These are phyloP conservation scores for Aspergillus cavernicola DNA, from an alignment of 495 filamentous ascomycete genomes.

Conservation along the genomic window DNA sequence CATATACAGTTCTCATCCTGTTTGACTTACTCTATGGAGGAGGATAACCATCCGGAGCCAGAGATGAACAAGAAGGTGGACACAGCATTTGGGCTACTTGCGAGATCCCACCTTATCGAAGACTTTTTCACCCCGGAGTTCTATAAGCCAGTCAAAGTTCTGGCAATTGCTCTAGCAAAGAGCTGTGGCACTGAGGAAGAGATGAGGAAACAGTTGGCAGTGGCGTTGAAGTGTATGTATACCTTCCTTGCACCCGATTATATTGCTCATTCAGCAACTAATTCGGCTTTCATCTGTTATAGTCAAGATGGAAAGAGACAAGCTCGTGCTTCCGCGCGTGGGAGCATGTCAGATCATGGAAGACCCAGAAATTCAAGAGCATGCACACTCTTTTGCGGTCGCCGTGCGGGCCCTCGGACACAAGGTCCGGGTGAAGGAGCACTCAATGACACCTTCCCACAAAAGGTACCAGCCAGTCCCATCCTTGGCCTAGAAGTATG, in stretches of 20 bases:
- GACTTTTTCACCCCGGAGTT: background rate
- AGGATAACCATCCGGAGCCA: too few species aligned
- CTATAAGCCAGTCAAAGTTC: background rate
- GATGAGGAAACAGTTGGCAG: background rate
- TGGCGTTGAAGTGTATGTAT: conserved; percentile 1
- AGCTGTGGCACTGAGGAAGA: background rate
- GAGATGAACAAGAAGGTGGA: background rate
- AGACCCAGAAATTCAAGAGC: background rate
- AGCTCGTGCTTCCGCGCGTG: background rate
- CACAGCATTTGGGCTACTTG: background rate
- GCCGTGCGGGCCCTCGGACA: background rate
- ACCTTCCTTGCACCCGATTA: background rate
- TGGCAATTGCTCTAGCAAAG: background rate
- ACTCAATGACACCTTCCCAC: too few species aligned
- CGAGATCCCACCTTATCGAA: background rate
- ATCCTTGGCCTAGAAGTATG: too few species aligned
- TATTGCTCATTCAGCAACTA: background rate
- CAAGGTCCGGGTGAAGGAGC: background rate
- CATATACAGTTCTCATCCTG: too few species aligned
- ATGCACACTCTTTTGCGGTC: background rate
- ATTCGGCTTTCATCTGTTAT: background rate
- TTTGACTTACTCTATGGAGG: too few species aligned
- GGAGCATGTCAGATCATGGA: background rate
- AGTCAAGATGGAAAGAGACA: background rate
- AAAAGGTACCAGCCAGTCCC: too few species aligned